Evolutionary conservation across 306 rosid species (phyloP).

Genomic region (Fagus crenata): DNA sequence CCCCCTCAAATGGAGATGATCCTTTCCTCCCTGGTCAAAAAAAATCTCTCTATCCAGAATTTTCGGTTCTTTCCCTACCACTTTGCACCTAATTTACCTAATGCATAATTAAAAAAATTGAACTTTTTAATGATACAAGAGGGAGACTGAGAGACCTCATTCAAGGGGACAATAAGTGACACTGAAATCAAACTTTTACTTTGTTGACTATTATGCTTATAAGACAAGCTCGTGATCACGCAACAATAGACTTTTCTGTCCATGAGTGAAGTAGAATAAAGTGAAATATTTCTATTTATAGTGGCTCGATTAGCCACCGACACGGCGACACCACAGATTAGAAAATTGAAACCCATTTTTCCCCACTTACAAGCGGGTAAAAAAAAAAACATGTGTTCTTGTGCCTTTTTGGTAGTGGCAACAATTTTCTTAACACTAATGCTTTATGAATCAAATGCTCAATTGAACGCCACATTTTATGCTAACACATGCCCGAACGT

Average conservation of each 20-base stretch:
- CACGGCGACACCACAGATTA: neutral
- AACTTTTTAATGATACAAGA: neutral
- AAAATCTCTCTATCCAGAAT: neutral
- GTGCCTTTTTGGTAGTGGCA: neutral
- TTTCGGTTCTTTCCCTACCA: neutral
- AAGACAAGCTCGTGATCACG: neutral
- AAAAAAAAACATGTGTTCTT: slow-evolving; percentile 40
- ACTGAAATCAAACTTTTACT: neutral
- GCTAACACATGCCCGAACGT: slow-evolving; percentile 59
- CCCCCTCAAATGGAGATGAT: too few relatives aligned
- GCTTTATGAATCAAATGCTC: slow-evolving; percentile 40
- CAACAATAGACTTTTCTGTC: neutral
- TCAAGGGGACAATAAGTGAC: neutral
- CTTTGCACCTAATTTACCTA: neutral
- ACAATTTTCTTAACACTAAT: slow-evolving; percentile 23
- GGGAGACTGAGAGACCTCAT: neutral
- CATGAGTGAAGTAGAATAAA: neutral
- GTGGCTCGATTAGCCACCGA: neutral
- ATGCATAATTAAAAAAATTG: neutral
- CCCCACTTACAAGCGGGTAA: neutral
- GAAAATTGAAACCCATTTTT: neutral
- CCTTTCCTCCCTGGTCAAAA: too few relatives aligned
- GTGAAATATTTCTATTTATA: neutral
- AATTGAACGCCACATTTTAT: slow-evolving; percentile 56
- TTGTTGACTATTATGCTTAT: neutral